Conservation (phyloP, 75 land plant genomes). For the Picea sitchensis region DNA sequence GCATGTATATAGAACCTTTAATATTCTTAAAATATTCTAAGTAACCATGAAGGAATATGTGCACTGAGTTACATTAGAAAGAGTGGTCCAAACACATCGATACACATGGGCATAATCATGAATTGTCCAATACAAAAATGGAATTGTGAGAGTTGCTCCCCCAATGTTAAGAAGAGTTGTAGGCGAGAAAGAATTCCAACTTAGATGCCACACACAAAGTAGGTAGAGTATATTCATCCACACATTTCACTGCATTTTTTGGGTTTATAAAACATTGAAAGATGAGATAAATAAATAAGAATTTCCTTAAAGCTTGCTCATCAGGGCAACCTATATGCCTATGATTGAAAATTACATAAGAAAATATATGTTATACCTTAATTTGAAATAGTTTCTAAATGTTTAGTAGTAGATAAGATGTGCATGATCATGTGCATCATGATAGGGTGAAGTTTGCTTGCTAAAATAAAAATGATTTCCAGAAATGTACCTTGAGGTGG, state of each 20-base stretch:
- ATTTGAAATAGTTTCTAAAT: background rate
- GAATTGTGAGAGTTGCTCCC: slow-evolving; percentile 1
- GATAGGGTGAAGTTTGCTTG: background rate
- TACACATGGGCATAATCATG: slow-evolving; percentile 95
- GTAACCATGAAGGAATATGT: background rate
- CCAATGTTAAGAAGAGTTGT: slow-evolving; percentile 29
- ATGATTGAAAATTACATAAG: background rate
- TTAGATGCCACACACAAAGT: slow-evolving; percentile 37
- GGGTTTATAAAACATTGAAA: slow-evolving; percentile 24
- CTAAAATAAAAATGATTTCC: background rate
- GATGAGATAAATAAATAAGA: background rate
- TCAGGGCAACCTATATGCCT: background rate
- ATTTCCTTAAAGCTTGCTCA: background rate
- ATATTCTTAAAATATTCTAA: background rate
- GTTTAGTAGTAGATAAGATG: background rate
- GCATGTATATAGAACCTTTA: slow-evolving; percentile 6
- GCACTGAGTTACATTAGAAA: slow-evolving; percentile 45
- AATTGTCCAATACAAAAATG: slow-evolving; percentile 77
- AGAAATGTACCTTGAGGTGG: slow-evolving; percentile 59
- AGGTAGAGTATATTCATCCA: slow-evolving; percentile 48
- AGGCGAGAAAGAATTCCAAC: slow-evolving; percentile 47
- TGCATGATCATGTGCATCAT: background rate
- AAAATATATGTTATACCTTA: background rate
- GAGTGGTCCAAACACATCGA: slow-evolving; percentile 47
- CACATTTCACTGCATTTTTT: slow-evolving; percentile 34